phyloP scores from a whole-genome alignment of 352 stramenopile genomes.

The Pythium oligandrum region DNA sequence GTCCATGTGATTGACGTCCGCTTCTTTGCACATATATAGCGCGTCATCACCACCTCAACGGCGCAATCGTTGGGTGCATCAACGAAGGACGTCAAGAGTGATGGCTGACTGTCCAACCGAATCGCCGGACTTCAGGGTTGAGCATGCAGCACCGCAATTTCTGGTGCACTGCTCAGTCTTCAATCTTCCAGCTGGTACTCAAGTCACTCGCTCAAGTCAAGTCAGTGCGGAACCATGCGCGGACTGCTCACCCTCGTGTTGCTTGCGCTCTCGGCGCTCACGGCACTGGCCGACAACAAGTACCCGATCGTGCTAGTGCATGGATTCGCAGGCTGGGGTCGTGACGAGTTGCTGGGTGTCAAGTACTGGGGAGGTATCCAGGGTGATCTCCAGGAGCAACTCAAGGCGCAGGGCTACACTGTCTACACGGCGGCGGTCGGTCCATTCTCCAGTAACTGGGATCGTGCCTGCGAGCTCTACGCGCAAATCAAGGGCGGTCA shows the following conservation, averaged over 20 bases:
- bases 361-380: constrained; percentile 25
- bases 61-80: too few species aligned
- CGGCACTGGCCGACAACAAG: constrained; percentile 11
- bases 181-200: too few species aligned
- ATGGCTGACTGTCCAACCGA: too few species aligned
- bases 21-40: too few species aligned
- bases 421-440: constrained; percentile 22
- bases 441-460: constrained; percentile 31
- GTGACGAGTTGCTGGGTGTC: constrained; percentile 13
- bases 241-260: constrained; percentile 8
- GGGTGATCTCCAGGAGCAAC: constrained; percentile 18
- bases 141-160: too few species aligned
- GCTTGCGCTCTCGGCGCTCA: constrained; percentile 5
- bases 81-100: too few species aligned
- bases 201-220: too few species aligned
- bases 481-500: constrained; percentile 29
- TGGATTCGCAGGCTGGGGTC: constrained; percentile 19
- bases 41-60: too few species aligned
- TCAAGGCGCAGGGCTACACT: constrained; percentile 27
- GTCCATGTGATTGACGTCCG: too few species aligned
- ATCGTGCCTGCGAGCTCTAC: constrained; percentile 38
- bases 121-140: too few species aligned
- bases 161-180: too few species aligned
- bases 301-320: constrained; percentile 28
- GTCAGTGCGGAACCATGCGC: background rate